phyloP scores from a whole-genome alignment of 148 eudicot genomes.

The Nepenthes mirabilis region DNA sequence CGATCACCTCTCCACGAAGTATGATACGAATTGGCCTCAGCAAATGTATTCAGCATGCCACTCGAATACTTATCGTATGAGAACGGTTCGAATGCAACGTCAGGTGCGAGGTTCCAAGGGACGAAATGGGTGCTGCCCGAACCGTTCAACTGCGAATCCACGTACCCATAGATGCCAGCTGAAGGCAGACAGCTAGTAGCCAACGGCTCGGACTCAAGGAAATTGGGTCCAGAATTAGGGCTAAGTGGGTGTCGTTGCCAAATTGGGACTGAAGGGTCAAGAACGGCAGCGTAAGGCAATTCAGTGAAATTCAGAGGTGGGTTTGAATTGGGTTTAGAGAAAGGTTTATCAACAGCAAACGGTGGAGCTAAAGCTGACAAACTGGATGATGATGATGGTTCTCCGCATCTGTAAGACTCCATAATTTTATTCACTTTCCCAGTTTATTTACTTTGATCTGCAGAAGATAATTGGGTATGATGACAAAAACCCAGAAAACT shows the following conservation, averaged over 20 bases:
- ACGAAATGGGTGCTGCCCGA: conserved; percentile 15
- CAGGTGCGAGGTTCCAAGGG: conserved; percentile 14
- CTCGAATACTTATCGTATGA: conserved; percentile 27
- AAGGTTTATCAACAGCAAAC: conserved; percentile 55
- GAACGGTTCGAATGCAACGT: conserved; percentile 17
- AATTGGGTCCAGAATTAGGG: conserved; percentile 25
- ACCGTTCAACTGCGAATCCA: conserved; percentile 21
- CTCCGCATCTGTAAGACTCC: conserved; percentile 32
- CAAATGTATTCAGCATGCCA: conserved; percentile 11
- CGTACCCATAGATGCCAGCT: conserved; percentile 15
- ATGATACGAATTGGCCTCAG: conserved; percentile 36
- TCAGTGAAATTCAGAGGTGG: conserved; percentile 27
- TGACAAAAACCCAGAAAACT: background rate
- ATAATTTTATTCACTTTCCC: background rate
- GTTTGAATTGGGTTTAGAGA: conserved; percentile 35
- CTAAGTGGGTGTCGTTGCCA: conserved; percentile 43
- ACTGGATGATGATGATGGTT: conserved; percentile 48
- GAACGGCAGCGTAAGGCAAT: conserved; percentile 25
- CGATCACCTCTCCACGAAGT: conserved; percentile 23
- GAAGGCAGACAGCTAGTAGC: conserved; percentile 19
- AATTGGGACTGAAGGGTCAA: conserved; percentile 23
- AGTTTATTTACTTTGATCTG: background rate
- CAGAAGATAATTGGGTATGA: background rate
- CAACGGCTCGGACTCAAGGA: conserved; percentile 22
- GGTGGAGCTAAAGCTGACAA: conserved; percentile 87